A percentile compares a stretch with the other conserved stretches of the same genome.
phyloP scores from a whole-genome alignment of 1,139 yeast genomes.

The Pneumocystis oryctolagi region DNA sequence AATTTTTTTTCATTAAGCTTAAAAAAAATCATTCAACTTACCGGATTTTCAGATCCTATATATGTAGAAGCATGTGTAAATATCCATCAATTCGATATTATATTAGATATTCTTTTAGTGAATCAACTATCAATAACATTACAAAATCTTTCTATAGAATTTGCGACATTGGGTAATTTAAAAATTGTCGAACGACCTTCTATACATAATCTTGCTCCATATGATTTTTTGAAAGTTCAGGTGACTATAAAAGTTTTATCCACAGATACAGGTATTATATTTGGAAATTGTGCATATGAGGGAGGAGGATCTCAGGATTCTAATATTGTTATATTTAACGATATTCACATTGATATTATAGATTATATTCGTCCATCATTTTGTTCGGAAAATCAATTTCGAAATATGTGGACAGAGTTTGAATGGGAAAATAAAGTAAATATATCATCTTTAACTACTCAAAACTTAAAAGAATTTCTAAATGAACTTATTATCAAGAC shows the following conservation, averaged over 20 bases:
- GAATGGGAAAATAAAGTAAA: conserved; percentile 99
- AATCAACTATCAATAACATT: conserved; percentile 87
- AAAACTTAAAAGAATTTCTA: conserved; percentile 57
- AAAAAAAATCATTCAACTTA: conserved; percentile 76
- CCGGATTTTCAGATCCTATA: conserved; percentile 95
- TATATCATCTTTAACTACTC: conserved; percentile 43
- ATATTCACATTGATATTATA: conserved; percentile 91
- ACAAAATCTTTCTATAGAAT: conserved; percentile 83
- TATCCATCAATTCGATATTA: conserved; percentile 91
- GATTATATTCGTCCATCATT: conserved; percentile 92
- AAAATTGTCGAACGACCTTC: conserved; percentile 88
- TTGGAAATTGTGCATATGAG: conserved; percentile 92
- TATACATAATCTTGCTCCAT: conserved; percentile 89
- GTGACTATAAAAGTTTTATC: conserved; percentile 88
- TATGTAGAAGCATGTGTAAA: conserved; percentile 94
- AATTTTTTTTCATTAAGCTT: conserved; percentile 62
- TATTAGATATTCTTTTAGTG: conserved; percentile 80
- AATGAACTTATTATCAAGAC: conserved; percentile 68
- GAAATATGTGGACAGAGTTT: conserved; percentile 97
- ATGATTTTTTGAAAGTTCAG: conserved; percentile 81
- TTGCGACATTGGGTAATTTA: conserved; percentile 90
- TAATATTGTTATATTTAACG: conserved; percentile 81
- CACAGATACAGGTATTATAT: conserved; percentile 93
- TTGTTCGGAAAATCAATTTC: conserved; percentile 78
- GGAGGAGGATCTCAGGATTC: conserved; percentile 89